Evolutionary conservation across 352 stramenopile species (phyloP).

Genomic region (Blastocystis sp.): DNA sequence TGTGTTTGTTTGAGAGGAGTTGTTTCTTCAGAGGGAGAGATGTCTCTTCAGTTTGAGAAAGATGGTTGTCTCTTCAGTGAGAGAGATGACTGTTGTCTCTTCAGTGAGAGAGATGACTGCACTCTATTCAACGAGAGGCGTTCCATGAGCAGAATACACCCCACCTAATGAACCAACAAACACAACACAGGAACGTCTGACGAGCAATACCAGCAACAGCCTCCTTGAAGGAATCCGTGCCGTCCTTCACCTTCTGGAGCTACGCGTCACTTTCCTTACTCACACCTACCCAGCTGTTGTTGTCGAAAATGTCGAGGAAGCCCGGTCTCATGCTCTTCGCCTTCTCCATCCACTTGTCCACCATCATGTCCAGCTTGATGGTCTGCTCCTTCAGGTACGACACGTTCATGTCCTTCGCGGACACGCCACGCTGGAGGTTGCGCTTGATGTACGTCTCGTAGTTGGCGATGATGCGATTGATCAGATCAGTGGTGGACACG

Average conservation of each 20-base stretch:
- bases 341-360: conserved; percentile 80
- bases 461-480: conserved; percentile 87
- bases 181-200: conserved; percentile 49
- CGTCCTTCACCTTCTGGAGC: conserved; percentile 78
- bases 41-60: too few relatives aligned
- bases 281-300: conserved; percentile 11
- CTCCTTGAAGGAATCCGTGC: conserved; percentile 80
- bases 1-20: conserved; percentile 51
- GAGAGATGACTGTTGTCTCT: too few relatives aligned
- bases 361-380: conserved; percentile 85
- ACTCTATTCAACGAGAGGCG: too few relatives aligned
- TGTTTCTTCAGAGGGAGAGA: too few relatives aligned
- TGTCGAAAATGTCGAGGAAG: conserved; percentile 66
- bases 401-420: conserved; percentile 89
- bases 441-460: conserved; percentile 89
- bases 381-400: conserved; percentile 80
- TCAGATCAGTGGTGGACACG: conserved; percentile 87
- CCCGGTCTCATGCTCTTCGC: conserved; percentile 56
- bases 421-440: conserved; percentile 86
- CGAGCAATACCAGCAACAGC: conserved; percentile 43
- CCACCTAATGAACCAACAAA: neutral
- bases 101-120: too few relatives aligned
- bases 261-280: neutral
- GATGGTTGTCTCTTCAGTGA: too few relatives aligned
- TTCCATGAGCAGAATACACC: neutral